A percentile compares a stretch with the other conserved stretches of the same genome.
phyloP scores from a whole-genome alignment of 768 basidiomycete genomes.

The Tulasnella sp. region DNA sequence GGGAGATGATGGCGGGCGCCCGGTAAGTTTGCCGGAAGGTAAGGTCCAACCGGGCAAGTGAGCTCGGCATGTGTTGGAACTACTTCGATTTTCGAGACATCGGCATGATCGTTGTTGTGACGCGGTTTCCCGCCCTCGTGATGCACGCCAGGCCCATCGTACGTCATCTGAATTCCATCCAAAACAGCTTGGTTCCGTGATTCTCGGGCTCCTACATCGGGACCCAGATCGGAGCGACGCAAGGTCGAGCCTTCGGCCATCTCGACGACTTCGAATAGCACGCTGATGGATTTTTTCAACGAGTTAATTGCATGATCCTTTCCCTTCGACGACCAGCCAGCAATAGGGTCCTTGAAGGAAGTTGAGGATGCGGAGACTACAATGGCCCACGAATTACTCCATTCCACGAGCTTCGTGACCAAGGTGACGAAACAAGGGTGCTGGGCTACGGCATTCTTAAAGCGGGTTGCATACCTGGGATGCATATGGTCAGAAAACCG shows the following conservation, averaged over 20 bases:
- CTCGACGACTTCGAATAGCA: slow-evolving; percentile 52
- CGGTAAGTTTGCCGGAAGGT: slow-evolving; percentile 62
- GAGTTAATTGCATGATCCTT: slow-evolving; percentile 49
- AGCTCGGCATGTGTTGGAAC: slow-evolving; percentile 74
- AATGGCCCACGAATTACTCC: slow-evolving; percentile 55
- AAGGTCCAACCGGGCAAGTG: slow-evolving; percentile 54
- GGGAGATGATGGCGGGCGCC: slow-evolving; percentile 67
- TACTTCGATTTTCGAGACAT: slow-evolving; percentile 63
- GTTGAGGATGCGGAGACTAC: slow-evolving; percentile 49
- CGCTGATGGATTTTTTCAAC: slow-evolving; percentile 40
- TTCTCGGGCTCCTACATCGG: not conserved
- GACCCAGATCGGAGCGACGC: not conserved
- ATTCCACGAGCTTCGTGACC: slow-evolving; percentile 51
- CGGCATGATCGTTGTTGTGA: slow-evolving; percentile 67
- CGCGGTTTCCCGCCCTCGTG: slow-evolving; percentile 54
- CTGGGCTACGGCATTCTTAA: slow-evolving; percentile 57
- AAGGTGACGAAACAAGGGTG: slow-evolving; percentile 52
- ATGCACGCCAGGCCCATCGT: slow-evolving; percentile 60
- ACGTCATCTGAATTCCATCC: slow-evolving; percentile 48
- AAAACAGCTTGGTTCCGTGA: slow-evolving; percentile 44
- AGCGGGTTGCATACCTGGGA: slow-evolving; percentile 59
- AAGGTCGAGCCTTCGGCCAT: slow-evolving; percentile 48
- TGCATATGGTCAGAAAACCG: no score
- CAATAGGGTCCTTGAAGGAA: slow-evolving; percentile 52
- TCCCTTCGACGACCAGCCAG: slow-evolving; percentile 39